Base-by-base conservation (phyloP, 2,329 filamentous ascomycete genomes). In the Anisogramma anomala region DNA sequence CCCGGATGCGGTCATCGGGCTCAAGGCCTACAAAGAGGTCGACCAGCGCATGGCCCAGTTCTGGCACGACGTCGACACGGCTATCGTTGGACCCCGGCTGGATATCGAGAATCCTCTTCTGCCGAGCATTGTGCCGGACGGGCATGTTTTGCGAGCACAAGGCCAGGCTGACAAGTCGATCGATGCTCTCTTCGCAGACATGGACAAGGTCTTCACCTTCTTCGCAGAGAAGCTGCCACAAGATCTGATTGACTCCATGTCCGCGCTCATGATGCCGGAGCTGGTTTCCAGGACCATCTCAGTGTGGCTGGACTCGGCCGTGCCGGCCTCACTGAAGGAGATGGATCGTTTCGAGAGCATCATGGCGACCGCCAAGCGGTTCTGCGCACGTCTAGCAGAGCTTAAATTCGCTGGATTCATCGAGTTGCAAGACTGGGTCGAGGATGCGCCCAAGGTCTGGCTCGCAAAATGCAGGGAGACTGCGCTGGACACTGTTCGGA, bases 391-490 rank as follows among this genome's bases (percentile, higher is more conserved):
- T 1, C 61, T 96, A 6, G 68, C 76, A 26, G 60, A 65, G 6
- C 65, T 79, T 14, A 70, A 73, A 0, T 89, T 84, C 70, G 67
- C 70, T 13, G 71, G 71, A 4, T 66, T 74, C 35, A 65, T 70
- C 11, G 74, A 80, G 23, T 63, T 98, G 27, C 69, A 74, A 33
- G 77, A 84, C 18, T 98, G 91, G 89, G 79, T 85, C 0, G 74
- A 79, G 30, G 79, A 81, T 47, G 82, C 85, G 1, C 84, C 87
- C 0, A 77, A 77, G 43, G 79, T 86, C 19, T 98, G 91, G 91
- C 71, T 96, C 11, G 75, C 75, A 2, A 89, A 86, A 56, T 82
- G 87, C 49, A 78, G 84, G 53, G 87, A 94, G 53, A 77, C 72
- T 25, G 79, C 85, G 0, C 69, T 98, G 18, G 81, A 88, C 47